Evolutionary conservation across 1,139 yeast species (phyloP), one percentile per base, ranked within the genome.

Genomic region (Yamadazyma siamensis): DNA sequence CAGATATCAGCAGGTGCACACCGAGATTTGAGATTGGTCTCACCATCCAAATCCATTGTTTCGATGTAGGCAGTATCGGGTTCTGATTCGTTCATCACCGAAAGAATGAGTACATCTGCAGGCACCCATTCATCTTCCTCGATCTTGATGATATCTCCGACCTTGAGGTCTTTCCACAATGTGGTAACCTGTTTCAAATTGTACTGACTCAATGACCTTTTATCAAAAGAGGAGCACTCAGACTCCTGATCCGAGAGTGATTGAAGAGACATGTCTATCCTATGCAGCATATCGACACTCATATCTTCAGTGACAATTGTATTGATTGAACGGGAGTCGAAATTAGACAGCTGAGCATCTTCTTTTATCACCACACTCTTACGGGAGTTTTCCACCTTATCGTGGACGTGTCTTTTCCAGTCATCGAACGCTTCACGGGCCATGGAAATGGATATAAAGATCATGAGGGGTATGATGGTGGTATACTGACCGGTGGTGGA

Each of bases 21-120:
- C 45, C 77, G 79, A 5, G 85, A 70, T 54, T 91, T 91, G 39
- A 91, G 65, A 49, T 88, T 89, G 0, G 97, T 91, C 56, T 91
- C 98, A 29, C 99, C 99, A 56, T 91, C 98, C 28, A 91, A 65
- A 1, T 96, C 98, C 91, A 91, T 89, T 0, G 99, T 91, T 56
- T 91, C 99, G 15, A 89, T 79, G 45, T 77, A 86, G 1, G 94
- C 82, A 43, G 81, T 85, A 34, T 81, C 84, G 35, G 77, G 75
- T 21, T 75, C 75, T 9, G 77, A 78, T 29, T 76, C 75, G 29
- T 66, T 62, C 9, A 14, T 16, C 2, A 91, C 75, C 2, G 86
- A 71, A 26, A 94, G 54, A 8, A 91, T 47, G 2, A 91, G 52
- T 7, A 91, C 52, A 59, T 91, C 98, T 0, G 96, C 96, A 0